phyloP scores from a whole-genome alignment of 2,329 filamentous ascomycete species.

The Phyllosticta citribraziliensis region DNA sequence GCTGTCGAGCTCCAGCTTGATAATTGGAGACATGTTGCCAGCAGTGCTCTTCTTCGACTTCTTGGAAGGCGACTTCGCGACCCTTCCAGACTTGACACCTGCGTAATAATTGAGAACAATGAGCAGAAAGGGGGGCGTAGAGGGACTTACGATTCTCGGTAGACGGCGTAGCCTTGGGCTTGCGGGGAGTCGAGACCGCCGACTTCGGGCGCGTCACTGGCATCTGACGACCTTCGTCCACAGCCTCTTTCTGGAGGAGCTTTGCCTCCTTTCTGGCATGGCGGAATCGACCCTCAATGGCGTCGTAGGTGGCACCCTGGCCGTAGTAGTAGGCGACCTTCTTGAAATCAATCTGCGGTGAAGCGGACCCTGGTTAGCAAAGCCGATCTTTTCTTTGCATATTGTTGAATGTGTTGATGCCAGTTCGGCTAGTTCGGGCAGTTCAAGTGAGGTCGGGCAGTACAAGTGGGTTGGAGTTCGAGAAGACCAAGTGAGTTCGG shows the following conservation, averaged over 20 bases:
- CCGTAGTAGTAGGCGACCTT: constrained; percentile 37
- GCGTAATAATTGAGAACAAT: too few relatives aligned
- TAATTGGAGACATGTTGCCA: not conserved
- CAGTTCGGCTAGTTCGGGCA: not conserved
- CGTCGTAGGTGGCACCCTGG: constrained; percentile 37
- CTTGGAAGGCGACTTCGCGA: constrained; percentile 3
- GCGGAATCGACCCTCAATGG: constrained; percentile 38
- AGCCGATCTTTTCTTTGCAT: not conserved
- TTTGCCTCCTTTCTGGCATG: constrained; percentile 34
- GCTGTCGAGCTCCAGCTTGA: constrained; percentile 6
- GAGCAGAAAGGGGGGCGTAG: not conserved
- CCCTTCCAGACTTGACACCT: not conserved
- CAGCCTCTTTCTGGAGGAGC: constrained; percentile 22
- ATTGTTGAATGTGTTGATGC: not conserved
- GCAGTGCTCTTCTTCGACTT: not conserved
- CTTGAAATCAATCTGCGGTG: constrained; percentile 33
- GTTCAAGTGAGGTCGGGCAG: not conserved
- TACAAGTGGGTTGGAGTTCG: too few relatives aligned
- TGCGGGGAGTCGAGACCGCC: constrained; percentile 11
- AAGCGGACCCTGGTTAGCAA: not conserved
- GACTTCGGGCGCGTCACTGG: constrained; percentile 6
- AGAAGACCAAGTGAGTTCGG: too few relatives aligned
- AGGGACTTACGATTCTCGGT: not conserved
- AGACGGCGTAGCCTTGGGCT: constrained; percentile 13
- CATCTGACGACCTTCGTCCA: constrained; percentile 10